Evolutionary conservation across 2,329 filamentous ascomycete species (phyloP).

Genomic region (Fusarium beomiforme): DNA sequence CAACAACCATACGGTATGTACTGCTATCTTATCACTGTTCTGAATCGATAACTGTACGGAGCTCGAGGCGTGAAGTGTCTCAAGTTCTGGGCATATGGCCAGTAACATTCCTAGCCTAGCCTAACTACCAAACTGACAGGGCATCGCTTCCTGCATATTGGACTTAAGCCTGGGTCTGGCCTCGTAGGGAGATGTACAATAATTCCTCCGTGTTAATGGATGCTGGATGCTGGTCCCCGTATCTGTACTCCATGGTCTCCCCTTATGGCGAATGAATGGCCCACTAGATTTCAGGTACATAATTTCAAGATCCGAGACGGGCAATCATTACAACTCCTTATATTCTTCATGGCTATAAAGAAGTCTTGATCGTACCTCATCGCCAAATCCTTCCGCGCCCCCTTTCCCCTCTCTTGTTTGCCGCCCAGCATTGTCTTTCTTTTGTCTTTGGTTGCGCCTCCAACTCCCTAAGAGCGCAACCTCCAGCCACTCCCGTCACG

Average conservation of each 20-base stretch:
- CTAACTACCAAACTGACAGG: slow-evolving; percentile 4
- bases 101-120: neutral
- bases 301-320: slow-evolving; percentile 23
- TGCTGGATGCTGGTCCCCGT: neutral
- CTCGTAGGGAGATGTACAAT: slow-evolving; percentile 15
- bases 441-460: slow-evolving; percentile 21
- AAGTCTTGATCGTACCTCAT: slow-evolving; percentile 12
- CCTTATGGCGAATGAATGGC: slow-evolving; percentile 25
- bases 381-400: neutral
- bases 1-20: neutral
- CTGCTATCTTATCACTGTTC: slow-evolving; percentile 17
- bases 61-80: slow-evolving; percentile 34
- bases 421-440: slow-evolving; percentile 20
- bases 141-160: slow-evolving; percentile 25
- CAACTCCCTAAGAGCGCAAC: slow-evolving; percentile 29
- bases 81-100: slow-evolving; percentile 16
- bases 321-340: slow-evolving; percentile 8
- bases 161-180: slow-evolving; percentile 23
- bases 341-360: slow-evolving; percentile 2
- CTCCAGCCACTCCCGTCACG: slow-evolving; percentile 45
- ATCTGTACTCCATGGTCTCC: slow-evolving; percentile 15
- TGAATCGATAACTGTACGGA: slow-evolving; percentile 24
- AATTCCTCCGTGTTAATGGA: slow-evolving; percentile 34
- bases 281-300: slow-evolving; percentile 35
- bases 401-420: slow-evolving; percentile 18